phyloP scores from a whole-genome alignment of 106 monocot genomes.

The Dioscorea dumetorum region DNA sequence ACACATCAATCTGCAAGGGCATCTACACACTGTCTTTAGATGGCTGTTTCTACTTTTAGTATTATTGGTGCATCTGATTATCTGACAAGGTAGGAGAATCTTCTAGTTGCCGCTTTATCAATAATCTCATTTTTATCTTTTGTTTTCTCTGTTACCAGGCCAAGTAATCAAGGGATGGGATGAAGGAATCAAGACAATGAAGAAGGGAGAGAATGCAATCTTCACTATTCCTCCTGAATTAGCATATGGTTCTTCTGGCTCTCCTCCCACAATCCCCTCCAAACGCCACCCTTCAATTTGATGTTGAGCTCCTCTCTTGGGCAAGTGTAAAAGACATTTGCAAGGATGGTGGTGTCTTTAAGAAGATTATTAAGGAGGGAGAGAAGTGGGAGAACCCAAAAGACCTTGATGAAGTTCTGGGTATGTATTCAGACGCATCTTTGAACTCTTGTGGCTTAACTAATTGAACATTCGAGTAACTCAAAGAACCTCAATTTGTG shows the following conservation, averaged over 20 bases:
- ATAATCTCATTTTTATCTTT: background rate
- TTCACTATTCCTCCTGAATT: slow-evolving; percentile 66
- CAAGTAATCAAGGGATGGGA: slow-evolving; percentile 88
- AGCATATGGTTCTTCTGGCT: slow-evolving; percentile 62
- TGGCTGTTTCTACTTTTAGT: too few species aligned
- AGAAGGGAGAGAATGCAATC: slow-evolving; percentile 68
- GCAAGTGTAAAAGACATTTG: slow-evolving; percentile 67
- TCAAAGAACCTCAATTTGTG: background rate
- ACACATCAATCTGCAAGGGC: too few species aligned
- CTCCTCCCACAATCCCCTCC: slow-evolving; percentile 59
- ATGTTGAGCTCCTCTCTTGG: slow-evolving; percentile 81
- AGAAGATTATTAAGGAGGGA: slow-evolving; percentile 61
- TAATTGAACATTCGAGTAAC: background rate
- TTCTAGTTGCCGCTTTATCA: background rate
- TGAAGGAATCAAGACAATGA: slow-evolving; percentile 71
- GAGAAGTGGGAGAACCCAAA: slow-evolving; percentile 87
- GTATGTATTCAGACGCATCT: slow-evolving; percentile 12
- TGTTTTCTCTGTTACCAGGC: slow-evolving; percentile 15
- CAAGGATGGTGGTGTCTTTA: slow-evolving; percentile 71
- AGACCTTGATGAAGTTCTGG: slow-evolving; percentile 71
- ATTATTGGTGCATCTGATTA: too few species aligned
- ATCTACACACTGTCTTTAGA: too few species aligned
- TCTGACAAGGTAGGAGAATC: background rate
- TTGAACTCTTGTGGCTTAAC: background rate
- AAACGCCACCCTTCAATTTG: slow-evolving; percentile 69